phyloP scores from a whole-genome alignment of 2,329 filamentous ascomycete genomes.

The Tothia fuscella region DNA sequence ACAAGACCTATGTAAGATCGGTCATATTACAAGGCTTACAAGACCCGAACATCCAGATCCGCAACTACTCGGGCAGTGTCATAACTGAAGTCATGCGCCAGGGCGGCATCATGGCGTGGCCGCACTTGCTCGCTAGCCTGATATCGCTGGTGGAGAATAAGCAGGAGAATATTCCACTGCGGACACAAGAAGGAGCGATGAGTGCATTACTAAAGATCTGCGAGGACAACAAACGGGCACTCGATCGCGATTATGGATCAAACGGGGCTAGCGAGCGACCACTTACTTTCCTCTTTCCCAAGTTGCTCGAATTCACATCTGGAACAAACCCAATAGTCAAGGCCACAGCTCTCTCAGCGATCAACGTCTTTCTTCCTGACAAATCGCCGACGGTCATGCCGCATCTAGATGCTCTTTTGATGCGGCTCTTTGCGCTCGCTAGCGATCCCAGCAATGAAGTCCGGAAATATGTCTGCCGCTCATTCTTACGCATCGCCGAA shows the following conservation, averaged over 20 bases:
- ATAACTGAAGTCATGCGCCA: conserved; percentile 82
- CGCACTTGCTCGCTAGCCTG: conserved; percentile 75
- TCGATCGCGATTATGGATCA: conserved; percentile 82
- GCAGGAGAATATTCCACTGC: conserved; percentile 51
- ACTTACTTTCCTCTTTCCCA: conserved; percentile 77
- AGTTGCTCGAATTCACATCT: conserved; percentile 76
- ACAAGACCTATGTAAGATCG: conserved; percentile 65
- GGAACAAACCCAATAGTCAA: conserved; percentile 67
- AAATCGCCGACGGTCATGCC: conserved; percentile 72
- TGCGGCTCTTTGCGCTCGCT: conserved; percentile 71
- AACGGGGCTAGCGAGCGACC: conserved; percentile 82
- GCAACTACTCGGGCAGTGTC: conserved; percentile 82
- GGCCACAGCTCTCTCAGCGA: conserved; percentile 64
- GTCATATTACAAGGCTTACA: conserved; percentile 68
- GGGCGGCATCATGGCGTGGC: conserved; percentile 82
- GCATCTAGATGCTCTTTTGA: conserved; percentile 68
- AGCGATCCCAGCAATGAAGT: conserved; percentile 70
- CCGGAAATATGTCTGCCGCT: conserved; percentile 81
- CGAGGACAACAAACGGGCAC: conserved; percentile 79
- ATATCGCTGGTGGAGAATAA: conserved; percentile 66
- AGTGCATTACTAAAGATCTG: conserved; percentile 88
- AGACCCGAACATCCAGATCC: conserved; percentile 70
- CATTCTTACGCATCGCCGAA: conserved; percentile 86
- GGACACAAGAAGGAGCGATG: conserved; percentile 88
- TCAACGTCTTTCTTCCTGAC: conserved; percentile 84